These are phyloP conservation scores for Thelephora aurantiotincta DNA, from an alignment of 768 basidiomycete genomes.

Conservation along the genomic window DNA sequence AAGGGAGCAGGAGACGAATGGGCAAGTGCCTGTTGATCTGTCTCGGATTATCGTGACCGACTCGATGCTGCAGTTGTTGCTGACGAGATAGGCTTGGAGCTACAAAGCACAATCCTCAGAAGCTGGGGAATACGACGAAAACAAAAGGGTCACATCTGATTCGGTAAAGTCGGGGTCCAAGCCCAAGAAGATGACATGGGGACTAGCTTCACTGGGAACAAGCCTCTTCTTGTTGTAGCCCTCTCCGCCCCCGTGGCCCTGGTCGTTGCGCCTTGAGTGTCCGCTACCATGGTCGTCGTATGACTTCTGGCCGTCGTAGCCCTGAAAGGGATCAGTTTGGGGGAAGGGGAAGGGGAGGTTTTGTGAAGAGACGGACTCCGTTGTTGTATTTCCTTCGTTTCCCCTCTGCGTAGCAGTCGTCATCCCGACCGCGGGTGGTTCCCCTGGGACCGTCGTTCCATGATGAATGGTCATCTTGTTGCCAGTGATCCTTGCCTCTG, in stretches of 20 bases:
- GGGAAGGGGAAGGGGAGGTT: neutral
- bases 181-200: slow-evolving; percentile 92
- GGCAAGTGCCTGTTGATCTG: slow-evolving; percentile 90
- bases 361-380: slow-evolving; percentile 33
- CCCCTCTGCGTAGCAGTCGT: slow-evolving; percentile 52
- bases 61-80: slow-evolving; percentile 63
- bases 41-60: slow-evolving; percentile 94
- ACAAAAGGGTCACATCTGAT: slow-evolving; percentile 60
- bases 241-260: slow-evolving; percentile 26
- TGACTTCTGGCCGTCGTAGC: slow-evolving; percentile 32
- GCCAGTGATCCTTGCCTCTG: slow-evolving; percentile 54
- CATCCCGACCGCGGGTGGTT: slow-evolving; percentile 45
- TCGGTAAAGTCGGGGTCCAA: slow-evolving; percentile 87
- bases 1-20: slow-evolving; percentile 54
- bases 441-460: slow-evolving; percentile 27
- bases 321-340: slow-evolving; percentile 20
- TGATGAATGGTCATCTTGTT: slow-evolving; percentile 20
- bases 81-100: slow-evolving; percentile 69
- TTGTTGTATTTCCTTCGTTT: slow-evolving; percentile 73
- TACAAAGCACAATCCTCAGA: slow-evolving; percentile 23
- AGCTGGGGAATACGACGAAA: slow-evolving; percentile 12
- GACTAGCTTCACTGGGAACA: slow-evolving; percentile 72
- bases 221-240: slow-evolving; percentile 54
- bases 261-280: slow-evolving; percentile 18
- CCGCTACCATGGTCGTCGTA: slow-evolving; percentile 31